phyloP scores from a whole-genome alignment of 139 green algal species.

The Micromonas commoda region DNA sequence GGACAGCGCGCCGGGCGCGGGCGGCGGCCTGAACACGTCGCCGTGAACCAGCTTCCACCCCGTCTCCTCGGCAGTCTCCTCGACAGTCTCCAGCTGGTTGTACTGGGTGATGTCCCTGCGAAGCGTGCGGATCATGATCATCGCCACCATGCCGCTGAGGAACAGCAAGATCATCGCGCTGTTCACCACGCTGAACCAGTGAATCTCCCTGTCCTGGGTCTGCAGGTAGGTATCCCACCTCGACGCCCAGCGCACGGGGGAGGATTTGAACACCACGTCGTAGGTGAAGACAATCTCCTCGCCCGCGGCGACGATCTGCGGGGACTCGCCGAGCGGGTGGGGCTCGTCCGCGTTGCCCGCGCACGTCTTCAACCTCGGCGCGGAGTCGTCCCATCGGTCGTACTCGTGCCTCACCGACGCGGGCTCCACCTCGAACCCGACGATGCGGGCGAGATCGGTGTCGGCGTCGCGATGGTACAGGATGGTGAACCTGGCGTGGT shows the following conservation, averaged over 20 bases:
- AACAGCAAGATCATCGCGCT: constrained; percentile 99
- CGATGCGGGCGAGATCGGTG: constrained; percentile 70
- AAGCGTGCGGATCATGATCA: constrained; percentile 98
- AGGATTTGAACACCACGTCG: constrained; percentile 80
- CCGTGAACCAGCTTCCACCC: constrained; percentile 98
- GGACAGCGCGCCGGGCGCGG: constrained; percentile 60
- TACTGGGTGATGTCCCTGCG: constrained; percentile 92
- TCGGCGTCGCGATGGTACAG: constrained; percentile 88
- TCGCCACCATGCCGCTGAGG: constrained; percentile 94
- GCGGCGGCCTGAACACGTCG: constrained; percentile 92
- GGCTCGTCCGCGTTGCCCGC: neutral
- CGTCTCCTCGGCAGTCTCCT: constrained; percentile 80
- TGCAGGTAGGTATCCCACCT: constrained; percentile 98
- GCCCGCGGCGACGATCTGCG: constrained; percentile 68
- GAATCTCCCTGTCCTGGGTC: constrained; percentile 90
- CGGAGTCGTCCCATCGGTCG: constrained; percentile 45
- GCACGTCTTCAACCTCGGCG: neutral
- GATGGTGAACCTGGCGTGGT: constrained; percentile 95
- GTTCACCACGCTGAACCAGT: constrained; percentile 99
- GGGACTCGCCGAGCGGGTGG: constrained; percentile 26
- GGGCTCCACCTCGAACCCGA: constrained; percentile 96
- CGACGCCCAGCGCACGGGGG: constrained; percentile 87
- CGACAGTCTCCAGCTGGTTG: constrained; percentile 90
- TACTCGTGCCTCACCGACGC: constrained; percentile 83
- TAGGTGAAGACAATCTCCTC: constrained; percentile 96